Evolutionary conservation across 1,139 yeast genomes (phyloP).

Genomic region (Lodderomyces jiufengensis): DNA sequence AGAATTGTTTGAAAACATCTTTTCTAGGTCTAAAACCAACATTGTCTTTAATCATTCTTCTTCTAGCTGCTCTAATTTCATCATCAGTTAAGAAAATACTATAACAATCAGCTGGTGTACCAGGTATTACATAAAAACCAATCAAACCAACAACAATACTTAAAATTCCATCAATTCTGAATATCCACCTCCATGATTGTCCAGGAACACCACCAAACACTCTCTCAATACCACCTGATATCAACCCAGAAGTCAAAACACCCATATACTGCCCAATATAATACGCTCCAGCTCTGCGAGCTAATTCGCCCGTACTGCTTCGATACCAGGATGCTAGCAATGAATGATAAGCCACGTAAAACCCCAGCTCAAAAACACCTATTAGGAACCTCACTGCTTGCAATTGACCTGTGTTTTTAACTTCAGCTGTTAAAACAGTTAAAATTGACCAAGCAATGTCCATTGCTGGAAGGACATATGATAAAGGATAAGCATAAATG

Average conservation of each 20-base stretch:
- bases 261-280: constrained; percentile 62
- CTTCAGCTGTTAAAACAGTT: constrained; percentile 53
- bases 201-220: constrained; percentile 47
- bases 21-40: constrained; percentile 30
- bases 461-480: constrained; percentile 52
- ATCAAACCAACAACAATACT: constrained; percentile 58
- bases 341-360: constrained; percentile 58
- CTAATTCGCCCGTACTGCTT: constrained; percentile 48
- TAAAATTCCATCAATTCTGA: constrained; percentile 61
- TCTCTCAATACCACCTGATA: constrained; percentile 56
- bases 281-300: constrained; percentile 59
- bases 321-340: constrained; percentile 64
- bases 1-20: constrained; percentile 27
- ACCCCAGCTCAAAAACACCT: constrained; percentile 61
- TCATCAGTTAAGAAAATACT: constrained; percentile 57
- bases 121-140: constrained; percentile 64
- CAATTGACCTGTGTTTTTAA: constrained; percentile 43
- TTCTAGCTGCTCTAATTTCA: constrained; percentile 60
- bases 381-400: constrained; percentile 58
- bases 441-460: constrained; percentile 67
- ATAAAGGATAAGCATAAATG: constrained; percentile 47
- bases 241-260: constrained; percentile 56
- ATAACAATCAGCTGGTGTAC: constrained; percentile 61
- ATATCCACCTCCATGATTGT: constrained; percentile 73
- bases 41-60: constrained; percentile 47